Base-by-base conservation (phyloP, 441 rosid genomes). In the Gossypium schwendimanii region DNA sequence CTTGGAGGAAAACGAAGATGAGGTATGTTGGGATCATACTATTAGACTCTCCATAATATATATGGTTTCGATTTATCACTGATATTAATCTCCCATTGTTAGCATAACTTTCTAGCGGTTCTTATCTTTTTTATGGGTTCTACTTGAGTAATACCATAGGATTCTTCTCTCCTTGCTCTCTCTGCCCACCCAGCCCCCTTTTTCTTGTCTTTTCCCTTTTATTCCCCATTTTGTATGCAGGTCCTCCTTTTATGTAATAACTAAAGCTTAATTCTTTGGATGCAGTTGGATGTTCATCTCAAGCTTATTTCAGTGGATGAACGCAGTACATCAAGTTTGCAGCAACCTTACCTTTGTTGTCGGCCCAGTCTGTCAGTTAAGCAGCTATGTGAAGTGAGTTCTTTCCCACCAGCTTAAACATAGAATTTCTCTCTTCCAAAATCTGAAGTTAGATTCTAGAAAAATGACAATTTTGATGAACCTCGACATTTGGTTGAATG, bases 331-430 rank as follows among this genome's bases (percentile, higher is more conserved):
- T 80, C 81, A 52, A 80, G 65, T 73, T 84, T 86, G 79, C 83
- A 77, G 80, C 88, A 84, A 71, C 88, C 85, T 57, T 85, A 87
- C 82, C 81, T 85, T 44, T 79, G 86, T 76, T 82, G 89, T 73
- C 78, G 75, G 71, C 83, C 84, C 23, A 84, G 79, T 76, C 79
- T 84, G 62, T 81, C 86, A 39, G 77, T 88, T 18, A 83, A 80
- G 79, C 87, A 87, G 69, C 86, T 88, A 58, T 79, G 87, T 2
- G 87, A 87, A 75, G 93, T 88, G 75, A 74, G 73, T 71, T 58
- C 78, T 52, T 55, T 49, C 69, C 77, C 20, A 9, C 33, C 52
- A 50, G 70, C 58, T 67, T 39, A 47, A 65, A 58, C 21, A 59
- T 70, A 28, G 45, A 50, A 6, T 68, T 10, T 65, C 39, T 11